Percentiles rank a stretch among this genome's conserved stretches.
Evolutionary conservation across 176 grass and related monocot genomes (phyloP).

Genomic region (Triticum aestivum): IWGSC_CS_RefSeq_v2.1 NC_057805.1:188971477-188971976

Average conservation of each 20-base stretch:
- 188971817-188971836: not conserved
- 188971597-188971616: conserved; percentile 57
- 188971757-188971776: conserved; percentile 10
- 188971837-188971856: not conserved
- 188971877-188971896: not conserved
- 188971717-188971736: not conserved
- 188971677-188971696: not conserved
- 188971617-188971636: conserved; percentile 84
- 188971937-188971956: not conserved
- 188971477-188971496: conserved; percentile 37
- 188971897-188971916: not conserved
- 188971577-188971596: conserved; percentile 44
- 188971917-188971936: not conserved
- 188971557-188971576: conserved; percentile 71
- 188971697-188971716: conserved; percentile 1
- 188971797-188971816: not conserved
- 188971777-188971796: conserved; percentile 3
- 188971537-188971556: conserved; percentile 86
- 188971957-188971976: not conserved
- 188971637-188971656: conserved; percentile 85
- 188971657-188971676: conserved; percentile 97
- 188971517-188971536: conserved; percentile 74
- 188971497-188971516: conserved; percentile 68
- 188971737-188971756: not conserved
- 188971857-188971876: not conserved